Base-by-base conservation (phyloP, 2,329 filamentous ascomycete genomes). In the Phialophora chinensis region DNA sequence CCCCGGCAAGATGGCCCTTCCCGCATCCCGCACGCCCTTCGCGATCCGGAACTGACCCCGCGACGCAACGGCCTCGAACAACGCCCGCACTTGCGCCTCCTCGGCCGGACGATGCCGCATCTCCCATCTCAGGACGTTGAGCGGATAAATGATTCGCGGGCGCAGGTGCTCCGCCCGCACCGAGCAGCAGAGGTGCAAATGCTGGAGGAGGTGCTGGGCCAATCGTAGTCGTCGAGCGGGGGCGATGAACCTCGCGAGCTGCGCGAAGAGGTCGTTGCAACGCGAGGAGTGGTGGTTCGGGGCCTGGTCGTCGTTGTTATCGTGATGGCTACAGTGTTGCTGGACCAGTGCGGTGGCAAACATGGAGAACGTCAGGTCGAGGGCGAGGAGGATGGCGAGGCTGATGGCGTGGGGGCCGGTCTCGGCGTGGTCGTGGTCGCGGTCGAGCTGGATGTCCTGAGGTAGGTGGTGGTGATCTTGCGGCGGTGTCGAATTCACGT, bases 101-200 rank as follows among this genome's bases (percentile, higher is more conserved):
- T 65, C 57, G 27, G 55, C 57, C 3, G 63, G 52, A 52, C 23
- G 7, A 17, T 49, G n/a, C 27, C 63, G 35, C 4, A 65, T 25
- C 50, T 60, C 57, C 63, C 63, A 65, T 20, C 63, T 38, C n/a
- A 61, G 33, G 6, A 60, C 50, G 31, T 57, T 65, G 35, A 65
- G 44, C 3, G 63, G 63, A 14, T 61, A 60, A 3, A 65, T 60
- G 25, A 61, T 12, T n/a, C 42, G 49, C 2, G 33, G 35, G 20
- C 56, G 35, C 3, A 29, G 20, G 49, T 56, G n/a, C n/a, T 65
- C 57, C 29, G 47, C 11, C 12, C 38, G 29, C 7, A 23, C 27
- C 4, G 33, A 8, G 3, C 53, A n/a, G 52, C 50, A 61, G 10
- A 42, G 12, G 12, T 60, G 31, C 12, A 65, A 7, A 11, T 56